Conservation (phyloP, 441 rosid genomes). For the Mallotus japonicus region DNA sequence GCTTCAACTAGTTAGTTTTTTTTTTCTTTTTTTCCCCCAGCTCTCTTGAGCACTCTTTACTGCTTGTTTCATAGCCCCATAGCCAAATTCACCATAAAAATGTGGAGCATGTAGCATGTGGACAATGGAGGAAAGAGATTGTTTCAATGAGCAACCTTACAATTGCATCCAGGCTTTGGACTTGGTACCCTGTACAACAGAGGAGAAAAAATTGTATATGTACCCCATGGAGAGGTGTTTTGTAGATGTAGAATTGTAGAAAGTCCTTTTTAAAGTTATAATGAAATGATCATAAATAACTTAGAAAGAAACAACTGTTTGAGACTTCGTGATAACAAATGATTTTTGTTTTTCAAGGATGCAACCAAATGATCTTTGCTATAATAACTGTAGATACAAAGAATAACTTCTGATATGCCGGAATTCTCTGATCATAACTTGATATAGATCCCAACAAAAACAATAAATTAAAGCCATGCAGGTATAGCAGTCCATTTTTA, state of each 20-base stretch:
- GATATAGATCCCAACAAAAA: too few relatives aligned
- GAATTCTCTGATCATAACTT: too few relatives aligned
- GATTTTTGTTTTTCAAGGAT: too few relatives aligned
- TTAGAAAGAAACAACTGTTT: not conserved
- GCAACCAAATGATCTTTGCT: too few relatives aligned
- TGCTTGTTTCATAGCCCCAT: not conserved
- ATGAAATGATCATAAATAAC: not conserved
- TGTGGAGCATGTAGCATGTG: too few relatives aligned
- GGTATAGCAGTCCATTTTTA: too few relatives aligned
- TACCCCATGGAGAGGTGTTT: conserved; percentile 27
- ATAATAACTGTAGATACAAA: too few relatives aligned
- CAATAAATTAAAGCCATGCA: too few relatives aligned
- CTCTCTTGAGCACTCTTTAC: conserved; percentile 10
- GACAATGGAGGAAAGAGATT: not conserved
- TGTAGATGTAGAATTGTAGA: conserved; percentile 5
- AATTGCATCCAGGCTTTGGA: not conserved
- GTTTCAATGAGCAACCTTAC: not conserved
- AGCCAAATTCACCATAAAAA: too few relatives aligned
- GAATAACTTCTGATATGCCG: too few relatives aligned
- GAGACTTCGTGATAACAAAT: too few relatives aligned
- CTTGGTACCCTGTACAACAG: conserved; percentile 6
- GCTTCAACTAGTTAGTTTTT: conserved; percentile 43
- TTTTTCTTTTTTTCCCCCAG: not conserved
- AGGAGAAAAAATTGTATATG: not conserved
- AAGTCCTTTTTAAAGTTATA: not conserved